Evolutionary conservation across 73 alveolate genomes (phyloP), one percentile per base, ranked within the genome.

Genomic region (Symbiodinium pilosum): DNA sequence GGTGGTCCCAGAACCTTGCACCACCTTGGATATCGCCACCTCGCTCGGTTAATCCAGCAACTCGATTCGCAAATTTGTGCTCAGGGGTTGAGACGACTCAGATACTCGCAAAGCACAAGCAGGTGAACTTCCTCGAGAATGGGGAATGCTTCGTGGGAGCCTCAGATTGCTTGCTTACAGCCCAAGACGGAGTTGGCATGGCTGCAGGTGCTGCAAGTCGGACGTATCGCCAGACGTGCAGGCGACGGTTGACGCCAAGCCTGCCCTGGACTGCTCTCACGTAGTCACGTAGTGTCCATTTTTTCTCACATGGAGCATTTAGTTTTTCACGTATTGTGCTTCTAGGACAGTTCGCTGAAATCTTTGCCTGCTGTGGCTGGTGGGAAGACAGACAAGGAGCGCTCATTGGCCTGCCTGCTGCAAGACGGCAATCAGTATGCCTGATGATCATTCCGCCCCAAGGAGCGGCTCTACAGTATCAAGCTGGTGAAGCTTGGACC

Each of bases 221-320:
- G 97, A 91, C 52, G 71, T 88, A 7, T 83, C 97, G 3, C 97
- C 97, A n/a, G 81, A 88, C 81, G 77, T 84, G 42, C 89, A 91
- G 38, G 89, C 97, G 40, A n/a, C 97, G 38, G 89, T 91, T 3
- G 97, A 91, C n/a, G 97, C 97, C 28, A 68, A 84, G 97, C 97
- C 97, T 8, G 97, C 97, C 30, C 52, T 91, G 54, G 97, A 34
- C 84, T 4, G 30, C 84, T 24, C 41, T 28, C 41, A 30, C 24
- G 21, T 39, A 30, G 84, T 26, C 12, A 24, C 39, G 16, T 69
- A 24, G 30, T 5, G 26, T 2, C 30, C 20, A 16, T 68, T 30
- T 68, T 21, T 21, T 24, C 1, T 30, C 39, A n/a, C n/a, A n/a
- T n/a, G n/a, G 34, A 64, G 39, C 9, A 3, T 69, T 28, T 26